Evolutionary conservation across 2,329 filamentous ascomycete species (phyloP), one percentile per base, ranked within the genome.

Genomic region (Chalaropsis ovoidea): DNA sequence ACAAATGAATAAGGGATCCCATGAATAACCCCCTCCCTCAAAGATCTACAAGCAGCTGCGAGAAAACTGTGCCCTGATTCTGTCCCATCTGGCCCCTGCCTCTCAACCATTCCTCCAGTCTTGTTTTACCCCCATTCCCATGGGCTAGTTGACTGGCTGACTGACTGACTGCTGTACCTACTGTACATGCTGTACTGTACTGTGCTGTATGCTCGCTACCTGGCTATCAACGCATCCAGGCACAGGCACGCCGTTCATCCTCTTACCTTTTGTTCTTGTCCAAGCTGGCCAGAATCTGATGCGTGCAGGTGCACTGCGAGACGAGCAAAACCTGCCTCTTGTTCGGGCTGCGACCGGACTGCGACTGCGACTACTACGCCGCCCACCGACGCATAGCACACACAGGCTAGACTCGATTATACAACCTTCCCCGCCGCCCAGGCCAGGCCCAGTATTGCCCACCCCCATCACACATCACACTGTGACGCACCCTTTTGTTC

Each of bases 1-100:
- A 58, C 27, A 58, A 31, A 58, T 58, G 27, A 58, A 35, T 58
- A 58, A 11, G n/a, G n/a, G n/a, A 3, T 10, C 54, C 31, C 15
- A 47, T 39, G n/a, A n/a, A n/a, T n/a, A n/a, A n/a, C n/a, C 54
- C 54, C 24, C 13, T 58, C 54, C 54, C 54, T 58, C 24, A 58
- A 39, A 27, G 54, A 58, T 58, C 54, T 58, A 58, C 54, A 58
- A 31, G 7, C 52, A 17, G 35, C 35, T 39, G 31, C 27, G 31
- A 58, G 54, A 31, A 58, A 35, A 58, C 31, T 58, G 54, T 58
- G 54, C 54, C 54, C 54, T 58, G 54, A 58, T 15, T 58, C 24
- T 58, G 31, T 58, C 54, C 54, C 27, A 58, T 58, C 54, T 58
- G 54, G 54, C 54, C 54, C 54, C 54, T 58, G 54, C 54, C 54